phyloP scores from a whole-genome alignment of 208 protist species.

The Trypanosoma melophagium region DNA sequence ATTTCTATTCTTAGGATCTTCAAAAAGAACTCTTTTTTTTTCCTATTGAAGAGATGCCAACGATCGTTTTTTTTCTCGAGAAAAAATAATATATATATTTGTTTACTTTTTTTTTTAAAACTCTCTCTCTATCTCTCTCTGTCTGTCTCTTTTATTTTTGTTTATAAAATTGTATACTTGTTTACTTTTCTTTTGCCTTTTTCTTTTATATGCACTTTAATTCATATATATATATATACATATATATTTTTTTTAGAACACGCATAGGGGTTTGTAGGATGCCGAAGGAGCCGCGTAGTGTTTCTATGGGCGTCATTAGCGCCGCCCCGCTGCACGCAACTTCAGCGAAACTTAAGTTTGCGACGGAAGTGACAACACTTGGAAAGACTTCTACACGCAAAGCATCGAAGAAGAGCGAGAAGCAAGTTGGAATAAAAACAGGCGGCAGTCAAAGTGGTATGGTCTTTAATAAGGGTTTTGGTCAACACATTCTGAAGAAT shows the following conservation, averaged over 20 bases:
- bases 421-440: constrained; percentile 46
- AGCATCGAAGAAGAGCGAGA: constrained; percentile 37
- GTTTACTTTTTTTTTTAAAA: background rate
- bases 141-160: background rate
- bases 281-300: constrained; percentile 68
- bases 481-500: constrained; percentile 99
- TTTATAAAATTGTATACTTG: background rate
- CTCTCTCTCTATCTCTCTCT: background rate
- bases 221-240: constrained; percentile 6
- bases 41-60: background rate
- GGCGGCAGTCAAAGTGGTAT: constrained; percentile 88
- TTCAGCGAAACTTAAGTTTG: constrained; percentile 73
- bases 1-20: background rate
- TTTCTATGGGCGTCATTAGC: constrained; percentile 86
- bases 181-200: background rate
- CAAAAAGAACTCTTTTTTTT: too few relatives aligned
- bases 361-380: constrained; percentile 63
- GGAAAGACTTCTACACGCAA: constrained; percentile 63
- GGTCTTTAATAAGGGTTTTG: constrained; percentile 96
- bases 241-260: constrained; percentile 7
- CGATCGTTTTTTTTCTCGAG: background rate
- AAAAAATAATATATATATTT: background rate
- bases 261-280: constrained; percentile 29
- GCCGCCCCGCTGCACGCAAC: constrained; percentile 55
- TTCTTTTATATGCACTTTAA: background rate